A percentile compares a stretch with the other conserved stretches of the same genome.
phyloP scores from a whole-genome alignment of 2,329 filamentous ascomycete genomes.

The Bertia moriformis region DNA sequence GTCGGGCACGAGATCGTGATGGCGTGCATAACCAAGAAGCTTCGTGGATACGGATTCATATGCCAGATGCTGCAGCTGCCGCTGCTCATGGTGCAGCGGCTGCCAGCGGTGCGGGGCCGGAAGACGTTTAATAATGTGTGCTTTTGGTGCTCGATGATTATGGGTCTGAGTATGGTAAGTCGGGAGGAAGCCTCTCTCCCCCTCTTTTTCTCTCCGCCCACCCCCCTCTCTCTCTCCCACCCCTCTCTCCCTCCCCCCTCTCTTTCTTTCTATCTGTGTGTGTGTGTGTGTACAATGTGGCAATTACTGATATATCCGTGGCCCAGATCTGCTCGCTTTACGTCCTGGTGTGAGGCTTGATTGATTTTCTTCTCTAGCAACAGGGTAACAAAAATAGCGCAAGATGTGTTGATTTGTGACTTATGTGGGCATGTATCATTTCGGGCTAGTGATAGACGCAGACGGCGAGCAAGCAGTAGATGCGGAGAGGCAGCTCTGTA shows the following conservation, averaged over 20 bases:
- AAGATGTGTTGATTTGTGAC: too few species aligned
- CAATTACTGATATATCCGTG: conserved; percentile 1
- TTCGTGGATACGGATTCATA: conserved; percentile 82
- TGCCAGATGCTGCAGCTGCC: conserved; percentile 95
- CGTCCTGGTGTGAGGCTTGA: conserved; percentile 33
- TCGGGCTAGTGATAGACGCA: too few species aligned
- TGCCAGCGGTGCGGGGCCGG: conserved; percentile 57
- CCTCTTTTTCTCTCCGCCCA: too few species aligned
- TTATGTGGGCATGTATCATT: too few species aligned
- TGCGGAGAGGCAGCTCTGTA: too few species aligned
- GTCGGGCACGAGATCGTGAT: conserved; percentile 90
- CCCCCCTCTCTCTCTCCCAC: too few species aligned
- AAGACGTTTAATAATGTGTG: conserved; percentile 75
- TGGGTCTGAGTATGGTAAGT: conserved; percentile 67
- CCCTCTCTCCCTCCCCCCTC: neutral
- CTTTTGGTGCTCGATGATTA: conserved; percentile 85
- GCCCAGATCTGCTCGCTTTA: conserved; percentile 37
- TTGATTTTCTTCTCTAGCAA: too few species aligned
- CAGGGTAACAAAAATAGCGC: too few species aligned
- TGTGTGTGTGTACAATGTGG: too few species aligned
- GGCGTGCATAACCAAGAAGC: conserved; percentile 94
- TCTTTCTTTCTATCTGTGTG: conserved; percentile 7
- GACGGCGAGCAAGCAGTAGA: too few species aligned
- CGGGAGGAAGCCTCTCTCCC: conserved; percentile 6
- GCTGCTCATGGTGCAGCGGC: conserved; percentile 81